phyloP scores from a whole-genome alignment of 345 rosid species.

The Eutrema japonicum region DNA sequence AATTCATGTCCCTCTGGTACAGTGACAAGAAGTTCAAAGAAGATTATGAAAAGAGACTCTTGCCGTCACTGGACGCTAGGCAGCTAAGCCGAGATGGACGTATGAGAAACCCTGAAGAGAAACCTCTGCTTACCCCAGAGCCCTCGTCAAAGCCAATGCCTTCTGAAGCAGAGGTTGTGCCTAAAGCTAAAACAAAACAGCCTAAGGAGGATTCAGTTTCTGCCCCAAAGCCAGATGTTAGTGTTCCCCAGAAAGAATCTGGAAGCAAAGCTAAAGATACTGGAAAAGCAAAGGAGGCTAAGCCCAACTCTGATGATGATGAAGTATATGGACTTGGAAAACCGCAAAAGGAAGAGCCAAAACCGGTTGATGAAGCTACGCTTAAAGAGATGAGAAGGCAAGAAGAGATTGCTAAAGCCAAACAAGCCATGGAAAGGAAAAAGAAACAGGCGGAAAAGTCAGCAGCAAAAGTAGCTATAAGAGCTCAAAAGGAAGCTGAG shows the following conservation, averaged over 20 bases:
- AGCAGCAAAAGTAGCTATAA: slow-evolving; percentile 74
- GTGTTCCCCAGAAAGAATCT: slow-evolving; percentile 23
- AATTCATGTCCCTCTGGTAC: slow-evolving; percentile 72
- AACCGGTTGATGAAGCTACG: slow-evolving; percentile 58
- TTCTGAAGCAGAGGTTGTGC: slow-evolving; percentile 45
- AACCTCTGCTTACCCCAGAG: slow-evolving; percentile 57
- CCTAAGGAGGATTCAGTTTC: slow-evolving; percentile 62
- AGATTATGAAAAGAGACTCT: slow-evolving; percentile 72
- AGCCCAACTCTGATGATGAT: slow-evolving; percentile 31
- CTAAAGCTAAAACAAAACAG: slow-evolving; percentile 52
- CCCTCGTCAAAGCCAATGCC: slow-evolving; percentile 21
- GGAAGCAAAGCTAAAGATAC: slow-evolving; percentile 21
- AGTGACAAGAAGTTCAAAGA: slow-evolving; percentile 64
- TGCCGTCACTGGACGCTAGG: slow-evolving; percentile 67
- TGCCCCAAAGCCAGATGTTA: slow-evolving; percentile 46
- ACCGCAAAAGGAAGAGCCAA: slow-evolving; percentile 41
- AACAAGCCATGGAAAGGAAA: slow-evolving; percentile 85
- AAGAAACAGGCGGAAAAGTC: slow-evolving; percentile 78
- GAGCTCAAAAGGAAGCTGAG: slow-evolving; percentile 86
- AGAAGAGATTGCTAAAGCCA: slow-evolving; percentile 74
- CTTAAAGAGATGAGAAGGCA: slow-evolving; percentile 81
- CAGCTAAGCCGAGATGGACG: slow-evolving; percentile 80
- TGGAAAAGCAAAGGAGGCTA: slow-evolving; percentile 39
- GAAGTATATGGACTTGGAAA: slow-evolving; percentile 45
- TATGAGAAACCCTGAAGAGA: slow-evolving; percentile 77